phyloP scores from a whole-genome alignment of 495 filamentous ascomycete species.

The Penicillium bovifimosum region DNA sequence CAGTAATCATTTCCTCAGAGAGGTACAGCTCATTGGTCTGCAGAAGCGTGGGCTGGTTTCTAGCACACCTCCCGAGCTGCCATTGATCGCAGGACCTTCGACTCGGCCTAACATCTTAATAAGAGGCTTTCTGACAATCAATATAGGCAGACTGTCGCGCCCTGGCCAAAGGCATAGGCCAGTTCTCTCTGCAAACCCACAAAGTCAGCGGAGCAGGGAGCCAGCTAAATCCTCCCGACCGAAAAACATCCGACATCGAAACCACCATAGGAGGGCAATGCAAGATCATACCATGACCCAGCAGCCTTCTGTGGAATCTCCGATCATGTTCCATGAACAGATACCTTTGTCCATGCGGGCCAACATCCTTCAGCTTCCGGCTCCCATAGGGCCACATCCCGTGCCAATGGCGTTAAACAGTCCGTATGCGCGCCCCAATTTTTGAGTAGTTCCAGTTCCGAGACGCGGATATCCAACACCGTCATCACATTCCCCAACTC shows the following conservation, averaged over 20 bases:
- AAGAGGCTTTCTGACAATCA: background rate
- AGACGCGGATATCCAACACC: no score
- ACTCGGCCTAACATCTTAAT: background rate
- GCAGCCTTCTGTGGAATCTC: no score
- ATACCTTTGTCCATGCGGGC: no score
- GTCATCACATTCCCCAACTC: no score
- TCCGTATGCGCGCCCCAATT: no score
- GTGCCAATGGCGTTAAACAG: no score
- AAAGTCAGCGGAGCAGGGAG: constrained; percentile 1
- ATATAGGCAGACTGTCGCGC: constrained; percentile 3
- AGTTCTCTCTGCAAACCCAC: background rate
- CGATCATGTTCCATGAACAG: no score
- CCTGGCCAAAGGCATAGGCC: background rate
- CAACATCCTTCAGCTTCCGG: no score
- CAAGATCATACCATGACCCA: no score
- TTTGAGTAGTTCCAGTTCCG: no score
- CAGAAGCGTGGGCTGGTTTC: background rate
- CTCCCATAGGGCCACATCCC: no score
- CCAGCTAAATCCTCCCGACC: background rate
- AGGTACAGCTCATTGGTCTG: background rate
- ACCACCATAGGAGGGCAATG: no score
- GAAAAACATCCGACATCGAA: background rate
- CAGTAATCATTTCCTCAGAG: background rate
- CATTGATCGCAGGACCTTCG: background rate
- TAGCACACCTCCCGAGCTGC: background rate